Evolutionary conservation across 202 grass and related monocot genomes (phyloP), one percentile per base, ranked within the genome.

Genomic region (Schoenoplectus tabernaemontani): DNA sequence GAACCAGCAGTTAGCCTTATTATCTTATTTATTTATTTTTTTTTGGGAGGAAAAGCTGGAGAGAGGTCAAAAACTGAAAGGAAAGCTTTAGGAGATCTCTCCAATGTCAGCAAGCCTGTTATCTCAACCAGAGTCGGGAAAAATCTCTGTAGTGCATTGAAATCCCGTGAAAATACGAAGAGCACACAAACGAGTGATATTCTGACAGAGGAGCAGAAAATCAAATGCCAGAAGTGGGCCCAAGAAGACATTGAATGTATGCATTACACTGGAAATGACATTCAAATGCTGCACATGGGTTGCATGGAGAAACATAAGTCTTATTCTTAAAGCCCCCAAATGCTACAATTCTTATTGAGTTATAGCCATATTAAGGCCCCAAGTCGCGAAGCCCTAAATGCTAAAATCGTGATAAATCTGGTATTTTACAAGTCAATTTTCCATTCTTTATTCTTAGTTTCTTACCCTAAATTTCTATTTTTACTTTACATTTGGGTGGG

Each of bases 41-140:
- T 79, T 79, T 64, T 63, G n/a, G n/a, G 11, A 47, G 77, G 77
- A 63, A 79, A 63, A 79, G 36, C 20, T 28, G 77, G 77, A 63
- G 36, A 63, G 22, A 63, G 13, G 37, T 13, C 20, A 61, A 79
- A 47, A 26, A 10, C 56, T 9, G 36, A 41, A 47, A 79, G 57
- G 59, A 79, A 79, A 64, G 54, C 77, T 13, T 54, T 79, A 15
- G 56, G 54, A 43, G 57, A 79, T 79, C 57, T 79, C 42, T 79
- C 77, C 7, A 79, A 79, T 28, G 38, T 61, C 23, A 48, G 77
- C 20, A 79, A 79, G 57, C 57, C 74, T 39, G 16, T 16, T 28
- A 16, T 30, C 57, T 79, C 59, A 26, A 28, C 41, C 77, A 59
- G 8, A 79, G 36, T 24, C 13, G 44, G 34, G 37, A 64, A 61